These are phyloP conservation scores for Candida berthetii DNA, from an alignment of 805 yeast genomes.

Conservation along the genomic window DNA sequence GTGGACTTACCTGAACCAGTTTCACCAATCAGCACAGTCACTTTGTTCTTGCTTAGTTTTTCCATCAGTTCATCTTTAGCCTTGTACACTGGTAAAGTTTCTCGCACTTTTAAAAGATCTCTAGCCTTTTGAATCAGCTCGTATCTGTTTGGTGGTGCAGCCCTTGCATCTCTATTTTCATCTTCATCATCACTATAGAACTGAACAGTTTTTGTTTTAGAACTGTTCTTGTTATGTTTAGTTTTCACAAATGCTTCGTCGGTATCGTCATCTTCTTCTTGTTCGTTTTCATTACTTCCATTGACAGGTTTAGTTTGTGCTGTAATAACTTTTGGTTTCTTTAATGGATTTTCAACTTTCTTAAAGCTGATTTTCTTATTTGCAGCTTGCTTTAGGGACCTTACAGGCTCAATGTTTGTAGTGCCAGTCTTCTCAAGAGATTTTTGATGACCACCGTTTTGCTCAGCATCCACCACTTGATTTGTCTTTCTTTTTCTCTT, in stretches of 20 bases:
- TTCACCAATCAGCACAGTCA: constrained; percentile 85
- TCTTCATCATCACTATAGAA: constrained; percentile 31
- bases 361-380: neutral
- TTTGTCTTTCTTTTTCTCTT: neutral
- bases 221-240: neutral
- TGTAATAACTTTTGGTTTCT: neutral
- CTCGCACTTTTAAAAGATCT: constrained; percentile 43
- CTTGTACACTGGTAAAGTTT: constrained; percentile 68
- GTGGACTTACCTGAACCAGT: constrained; percentile 99
- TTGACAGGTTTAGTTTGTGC: neutral
- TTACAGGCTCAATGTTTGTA: neutral
- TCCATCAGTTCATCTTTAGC: constrained; percentile 59
- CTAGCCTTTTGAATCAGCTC: constrained; percentile 31
- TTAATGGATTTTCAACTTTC: too few species aligned
- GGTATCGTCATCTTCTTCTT: neutral
- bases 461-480: constrained; percentile 1
- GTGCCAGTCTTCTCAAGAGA: too few species aligned
- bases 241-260: neutral
- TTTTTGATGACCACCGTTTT: neutral
- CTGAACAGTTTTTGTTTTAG: constrained; percentile 24
- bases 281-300: neutral
- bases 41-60: constrained; percentile 49
- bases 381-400: neutral
- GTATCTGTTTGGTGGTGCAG: constrained; percentile 10
- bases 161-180: constrained; percentile 18